A percentile compares a stretch with the other conserved stretches of the same genome.
These are phyloP conservation scores for Ascochyta clinopodiicola DNA, from an alignment of 2,329 filamentous ascomycete genomes.

Conservation along the genomic window DNA sequence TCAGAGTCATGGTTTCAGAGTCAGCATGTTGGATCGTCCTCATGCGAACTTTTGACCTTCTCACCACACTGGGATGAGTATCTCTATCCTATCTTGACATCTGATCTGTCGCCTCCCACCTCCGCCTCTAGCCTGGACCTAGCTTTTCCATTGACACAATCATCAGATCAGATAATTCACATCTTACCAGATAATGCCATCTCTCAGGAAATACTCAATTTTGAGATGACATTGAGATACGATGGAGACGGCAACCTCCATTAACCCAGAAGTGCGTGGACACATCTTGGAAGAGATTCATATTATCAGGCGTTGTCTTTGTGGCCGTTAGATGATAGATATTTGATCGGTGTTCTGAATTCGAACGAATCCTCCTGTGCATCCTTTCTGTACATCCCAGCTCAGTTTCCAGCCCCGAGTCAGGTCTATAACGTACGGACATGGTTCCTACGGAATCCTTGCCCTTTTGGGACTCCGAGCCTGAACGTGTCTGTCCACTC, in stretches of 20 bases:
- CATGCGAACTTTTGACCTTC: not conserved
- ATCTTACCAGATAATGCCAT: not conserved
- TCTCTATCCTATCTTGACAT: not conserved
- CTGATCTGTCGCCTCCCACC: slow-evolving; percentile 1
- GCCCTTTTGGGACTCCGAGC: too few species aligned
- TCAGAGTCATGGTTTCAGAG: not conserved
- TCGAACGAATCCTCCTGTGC: too few species aligned
- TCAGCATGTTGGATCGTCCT: not conserved
- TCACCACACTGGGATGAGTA: not conserved
- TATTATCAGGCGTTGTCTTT: too few species aligned
- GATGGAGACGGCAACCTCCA: not conserved
- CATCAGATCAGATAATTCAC: not conserved
- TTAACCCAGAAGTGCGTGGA: not conserved
- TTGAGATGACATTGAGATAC: not conserved
- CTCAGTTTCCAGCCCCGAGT: too few species aligned
- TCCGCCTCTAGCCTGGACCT: slow-evolving; percentile 7
- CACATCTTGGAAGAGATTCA: not conserved
- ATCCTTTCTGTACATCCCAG: too few species aligned
- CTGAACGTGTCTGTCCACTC: too few species aligned
- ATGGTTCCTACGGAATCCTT: too few species aligned
- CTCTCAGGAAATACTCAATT: slow-evolving; percentile 1
- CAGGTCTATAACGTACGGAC: too few species aligned
- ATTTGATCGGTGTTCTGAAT: too few species aligned
- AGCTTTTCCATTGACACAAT: slow-evolving; percentile 1
- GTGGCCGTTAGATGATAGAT: too few species aligned